These are phyloP conservation scores for Podaxis sp. DNA, from an alignment of 768 basidiomycete species.

Conservation along the genomic window DNA sequence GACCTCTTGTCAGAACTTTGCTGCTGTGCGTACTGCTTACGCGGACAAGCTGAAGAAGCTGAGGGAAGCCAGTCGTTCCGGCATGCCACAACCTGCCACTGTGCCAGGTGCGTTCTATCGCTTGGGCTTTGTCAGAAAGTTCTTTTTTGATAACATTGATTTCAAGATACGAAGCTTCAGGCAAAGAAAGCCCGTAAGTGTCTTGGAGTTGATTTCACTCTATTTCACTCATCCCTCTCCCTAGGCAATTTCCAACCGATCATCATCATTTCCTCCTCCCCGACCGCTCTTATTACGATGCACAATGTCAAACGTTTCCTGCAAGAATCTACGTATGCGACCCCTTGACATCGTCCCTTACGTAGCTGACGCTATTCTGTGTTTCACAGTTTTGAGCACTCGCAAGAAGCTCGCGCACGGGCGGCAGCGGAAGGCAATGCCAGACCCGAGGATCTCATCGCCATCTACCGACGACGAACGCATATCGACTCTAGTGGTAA, in stretches of 20 bases:
- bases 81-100: constrained; percentile 38
- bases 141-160: not conserved
- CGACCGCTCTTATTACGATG: constrained; percentile 95
- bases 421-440: constrained; percentile 69
- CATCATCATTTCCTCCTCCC: constrained; percentile 95
- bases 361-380: not conserved
- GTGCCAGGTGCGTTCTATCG: constrained; percentile 32
- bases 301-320: constrained; percentile 94
- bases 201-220: not conserved
- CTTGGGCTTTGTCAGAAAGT: not conserved
- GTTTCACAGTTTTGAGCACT: constrained; percentile 61
- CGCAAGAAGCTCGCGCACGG: constrained; percentile 70
- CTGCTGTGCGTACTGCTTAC: constrained; percentile 60
- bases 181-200: constrained; percentile 70
- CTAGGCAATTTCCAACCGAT: constrained; percentile 79
- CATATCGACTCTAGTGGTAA: constrained; percentile 63
- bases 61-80: constrained; percentile 61
- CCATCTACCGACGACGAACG: constrained; percentile 85
- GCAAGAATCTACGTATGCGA: constrained; percentile 76
- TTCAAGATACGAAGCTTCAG: constrained; percentile 52
- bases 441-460: constrained; percentile 78
- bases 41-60: constrained; percentile 78
- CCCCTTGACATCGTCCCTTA: not conserved
- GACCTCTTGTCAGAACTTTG: constrained; percentile 66
- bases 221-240: not conserved